Evolutionary conservation across 371 early-diverging fungal genomes (phyloP), one percentile per base, ranked within the genome.

Genomic region (Apophysomyces elegans): DNA sequence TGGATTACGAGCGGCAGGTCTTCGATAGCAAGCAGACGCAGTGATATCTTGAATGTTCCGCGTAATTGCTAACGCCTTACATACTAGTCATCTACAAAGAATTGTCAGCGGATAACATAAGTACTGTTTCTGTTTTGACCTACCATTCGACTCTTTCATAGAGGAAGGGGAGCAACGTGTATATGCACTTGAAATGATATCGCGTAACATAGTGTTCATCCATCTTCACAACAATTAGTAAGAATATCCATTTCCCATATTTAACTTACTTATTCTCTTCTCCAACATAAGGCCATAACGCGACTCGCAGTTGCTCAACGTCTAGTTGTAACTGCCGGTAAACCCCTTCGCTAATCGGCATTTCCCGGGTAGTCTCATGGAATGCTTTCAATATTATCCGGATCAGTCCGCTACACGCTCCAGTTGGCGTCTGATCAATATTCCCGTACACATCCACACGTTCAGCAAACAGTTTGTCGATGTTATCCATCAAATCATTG

Each of bases 401-500:
- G 37, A 86, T 68, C n/a, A 89, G 67, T 0, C 82, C 84, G 37
- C 68, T 73, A 62, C 85, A 74, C 18, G 88, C 78, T 4, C 81
- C 88, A 0, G 63, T 66, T 21, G 87, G 68, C 45, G 76, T 78
- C 67, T 86, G 74, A 26, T 90, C 90, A 21, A 87, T 84, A 37
- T 72, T 75, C 35, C 88, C 72, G 67, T 85, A 90, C 35, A 86
- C 82, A 63, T 86, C 90, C 7, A 88, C 79, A 1, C 86, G 81
- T 16, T 90, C 92, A 32, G 87, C 83, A 73, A 92, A 92, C 36
- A 92, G 72, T 44, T 86, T 86, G 61, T 87, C 88, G 66, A 92
- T 90, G 65, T 86, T 85, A 57, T 75, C 84, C 70, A 89, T 69
- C 73, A 90, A 16, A 41, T 39, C 37, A 35, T 46, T 46, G 36